A percentile compares a stretch with the other conserved stretches of the same genome.
Evolutionary conservation across 129 eudicot species (phyloP).

Genomic region (Glebionis coronaria): DNA sequence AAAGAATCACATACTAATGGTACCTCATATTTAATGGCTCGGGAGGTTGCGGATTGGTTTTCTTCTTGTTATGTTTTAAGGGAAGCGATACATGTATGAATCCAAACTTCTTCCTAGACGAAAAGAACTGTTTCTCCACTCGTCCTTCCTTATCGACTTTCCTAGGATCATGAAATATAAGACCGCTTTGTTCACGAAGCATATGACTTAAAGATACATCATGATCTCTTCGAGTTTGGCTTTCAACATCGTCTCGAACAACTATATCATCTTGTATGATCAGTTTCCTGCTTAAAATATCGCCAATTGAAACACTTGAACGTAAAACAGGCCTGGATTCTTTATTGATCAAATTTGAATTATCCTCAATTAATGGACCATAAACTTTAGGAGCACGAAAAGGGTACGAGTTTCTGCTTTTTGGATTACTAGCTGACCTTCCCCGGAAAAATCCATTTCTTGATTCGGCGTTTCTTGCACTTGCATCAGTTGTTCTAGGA

Average conservation of each 20-base stretch:
- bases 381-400: slow-evolving; percentile 24
- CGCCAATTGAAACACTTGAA: slow-evolving; percentile 65
- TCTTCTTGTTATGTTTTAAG: slow-evolving; percentile 56
- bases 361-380: slow-evolving; percentile 31
- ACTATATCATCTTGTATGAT: slow-evolving; percentile 56
- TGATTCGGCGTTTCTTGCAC: slow-evolving; percentile 22
- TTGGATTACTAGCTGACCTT: slow-evolving; percentile 21
- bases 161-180: slow-evolving; percentile 40
- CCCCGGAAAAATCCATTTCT: slow-evolving; percentile 12
- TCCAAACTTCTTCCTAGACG: slow-evolving; percentile 75
- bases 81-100: slow-evolving; percentile 72
- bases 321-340: slow-evolving; percentile 36
- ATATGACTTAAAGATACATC: slow-evolving; percentile 66
- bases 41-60: slow-evolving; percentile 28
- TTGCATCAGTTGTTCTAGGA: slow-evolving; percentile 19
- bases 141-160: slow-evolving; percentile 41
- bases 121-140: slow-evolving; percentile 44
- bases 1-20: slow-evolving; percentile 8
- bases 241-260: slow-evolving; percentile 43
- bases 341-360: slow-evolving; percentile 29
- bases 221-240: slow-evolving; percentile 31
- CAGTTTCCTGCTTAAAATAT: slow-evolving; percentile 54
- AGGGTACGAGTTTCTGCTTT: slow-evolving; percentile 33
- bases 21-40: slow-evolving; percentile 45
- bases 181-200: slow-evolving; percentile 72